Percentiles rank a stretch among this genome's conserved stretches.
Evolutionary conservation across 2,329 filamentous ascomycete genomes (phyloP).

Genomic region (Arthrobotrys conoides): DNA sequence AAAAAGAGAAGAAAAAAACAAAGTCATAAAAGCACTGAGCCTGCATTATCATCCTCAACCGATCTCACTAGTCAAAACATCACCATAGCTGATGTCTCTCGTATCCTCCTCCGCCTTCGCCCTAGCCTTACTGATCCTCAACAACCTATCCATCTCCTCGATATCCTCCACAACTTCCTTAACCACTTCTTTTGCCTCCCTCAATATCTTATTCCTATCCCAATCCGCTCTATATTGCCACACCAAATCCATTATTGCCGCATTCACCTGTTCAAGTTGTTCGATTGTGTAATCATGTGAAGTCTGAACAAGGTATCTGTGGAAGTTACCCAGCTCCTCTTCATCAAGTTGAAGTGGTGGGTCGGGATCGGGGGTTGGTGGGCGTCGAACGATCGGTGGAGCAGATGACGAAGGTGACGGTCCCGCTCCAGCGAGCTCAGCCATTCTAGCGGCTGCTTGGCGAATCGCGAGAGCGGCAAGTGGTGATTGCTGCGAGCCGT

Average conservation of each 20-base stretch:
- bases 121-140: conserved; percentile 62
- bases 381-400: conserved; percentile 66
- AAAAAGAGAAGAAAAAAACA: neutral
- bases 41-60: conserved; percentile 22
- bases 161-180: conserved; percentile 82
- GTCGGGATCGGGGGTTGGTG: conserved; percentile 27
- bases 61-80: conserved; percentile 55
- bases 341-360: conserved; percentile 69
- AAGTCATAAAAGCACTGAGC: neutral
- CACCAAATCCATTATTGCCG: conserved; percentile 88
- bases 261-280: conserved; percentile 93
- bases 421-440: conserved; percentile 54
- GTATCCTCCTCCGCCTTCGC: conserved; percentile 29
- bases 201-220: conserved; percentile 83
- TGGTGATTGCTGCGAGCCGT: conserved; percentile 63
- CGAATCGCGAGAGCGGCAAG: conserved; percentile 65
- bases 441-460: conserved; percentile 65
- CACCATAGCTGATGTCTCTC: conserved; percentile 50
- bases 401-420: conserved; percentile 63
- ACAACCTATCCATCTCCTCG: conserved; percentile 70
- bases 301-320: conserved; percentile 75
- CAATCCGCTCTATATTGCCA: conserved; percentile 85
- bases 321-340: conserved; percentile 72
- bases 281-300: conserved; percentile 88
- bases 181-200: conserved; percentile 77